These are phyloP conservation scores for Sugiyamaella boreocaroliniensis DNA, from an alignment of 805 yeast species.

Conservation along the genomic window DNA sequence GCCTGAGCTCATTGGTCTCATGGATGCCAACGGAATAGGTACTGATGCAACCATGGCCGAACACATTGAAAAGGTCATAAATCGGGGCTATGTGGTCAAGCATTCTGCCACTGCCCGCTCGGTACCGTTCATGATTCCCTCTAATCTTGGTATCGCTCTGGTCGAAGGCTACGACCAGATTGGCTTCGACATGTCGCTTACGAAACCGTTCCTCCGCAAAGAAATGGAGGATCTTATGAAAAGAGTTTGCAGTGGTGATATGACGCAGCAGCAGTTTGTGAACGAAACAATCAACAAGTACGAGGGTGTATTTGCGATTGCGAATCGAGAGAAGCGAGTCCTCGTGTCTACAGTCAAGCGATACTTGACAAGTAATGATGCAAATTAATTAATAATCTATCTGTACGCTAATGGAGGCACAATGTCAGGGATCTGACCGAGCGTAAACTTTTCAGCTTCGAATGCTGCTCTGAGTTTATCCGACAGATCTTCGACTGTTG, in stretches of 20 bases:
- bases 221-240: conserved; percentile 62
- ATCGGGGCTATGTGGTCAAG: conserved; percentile 49
- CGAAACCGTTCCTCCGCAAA: conserved; percentile 83
- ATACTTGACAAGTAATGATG: conserved; percentile 1
- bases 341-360: conserved; percentile 34
- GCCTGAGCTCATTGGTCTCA: conserved; percentile 79
- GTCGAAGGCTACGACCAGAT: conserved; percentile 83
- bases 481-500: conserved; percentile 36
- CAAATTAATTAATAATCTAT: conserved; percentile 7
- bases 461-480: conserved; percentile 44
- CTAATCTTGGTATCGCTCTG: conserved; percentile 75
- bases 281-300: conserved; percentile 50
- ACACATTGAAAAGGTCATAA: conserved; percentile 75
- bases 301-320: conserved; percentile 50
- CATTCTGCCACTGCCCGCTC: conserved; percentile 1
- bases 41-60: conserved; percentile 99
- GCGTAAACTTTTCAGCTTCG: conserved; percentile 22
- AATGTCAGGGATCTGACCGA: conserved; percentile 29
- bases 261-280: conserved; percentile 48
- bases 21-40: conserved; percentile 97
- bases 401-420: conserved; percentile 28
- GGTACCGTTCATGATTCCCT: conserved; percentile 50
- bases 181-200: conserved; percentile 66
- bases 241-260: conserved; percentile 60
- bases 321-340: conserved; percentile 36